Evolutionary conservation across 345 rosid genomes (phyloP), one percentile per base, ranked within the genome.

Genomic region (Bruguiera gymnorhiza): DNA sequence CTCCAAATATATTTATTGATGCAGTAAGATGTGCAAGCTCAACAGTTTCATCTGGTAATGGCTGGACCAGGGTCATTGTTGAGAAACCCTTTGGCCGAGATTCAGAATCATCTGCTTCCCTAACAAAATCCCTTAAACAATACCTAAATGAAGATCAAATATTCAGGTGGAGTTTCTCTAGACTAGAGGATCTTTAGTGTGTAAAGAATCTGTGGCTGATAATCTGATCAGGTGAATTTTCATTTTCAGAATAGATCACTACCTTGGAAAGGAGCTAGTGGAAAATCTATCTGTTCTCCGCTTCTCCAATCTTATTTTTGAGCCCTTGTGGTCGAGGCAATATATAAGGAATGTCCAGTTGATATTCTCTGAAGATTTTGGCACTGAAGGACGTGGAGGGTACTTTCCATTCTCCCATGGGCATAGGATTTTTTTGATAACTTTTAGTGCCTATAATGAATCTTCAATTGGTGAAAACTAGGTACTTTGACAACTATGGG

Each of bases 321-420:
- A 92, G 58, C 99, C 99, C 1, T 68, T 92, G 67, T 95, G 98
- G 99, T 92, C 97, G 60, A 92, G 99, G 75, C 97, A 88, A 83
- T 95, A 92, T 76, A 95, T 95, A 63, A 81, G 94, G 63, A 95
- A 87, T 61, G 98, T 95, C 51, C 99, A 95, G 73, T 74, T 95
- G 15, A 87, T 92, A 81, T 95, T 95, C 76, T 95, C 99, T 29
- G 99, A 92, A 83, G 98, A 95, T 76, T 95, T 95, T 39, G 99
- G 99, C 76, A 95, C 99, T 1, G 97, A 95, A 86, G 99, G 99
- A 68, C 99, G 98, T 43, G 99, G 99, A 80, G 99, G 99, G 99
- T 93, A 89, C 51, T 53, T 69, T 74, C 32, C 65, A 19, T 75
- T 76, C 67, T 55, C 58, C 13, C 39, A 36, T 50, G 10, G 29